Percentiles rank a stretch among this genome's conserved stretches.
Conservation (phyloP, 1,139 yeast genomes). For the Wickerhamomyces sp. region DNA sequence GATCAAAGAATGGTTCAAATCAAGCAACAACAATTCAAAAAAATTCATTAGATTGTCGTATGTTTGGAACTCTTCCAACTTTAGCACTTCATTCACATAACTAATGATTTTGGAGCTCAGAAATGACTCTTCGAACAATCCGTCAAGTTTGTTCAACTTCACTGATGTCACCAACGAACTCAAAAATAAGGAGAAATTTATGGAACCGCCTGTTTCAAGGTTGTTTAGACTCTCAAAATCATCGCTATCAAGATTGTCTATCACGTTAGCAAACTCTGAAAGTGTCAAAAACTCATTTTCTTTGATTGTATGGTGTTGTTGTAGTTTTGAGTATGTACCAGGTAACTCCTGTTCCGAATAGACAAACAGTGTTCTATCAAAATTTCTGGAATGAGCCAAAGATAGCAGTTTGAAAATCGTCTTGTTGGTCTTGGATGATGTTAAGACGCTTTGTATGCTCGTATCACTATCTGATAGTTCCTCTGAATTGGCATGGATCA, state of each 20-base stretch:
- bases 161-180: conserved; percentile 10
- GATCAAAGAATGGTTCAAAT: conserved; percentile 16
- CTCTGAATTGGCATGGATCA: conserved; percentile 1
- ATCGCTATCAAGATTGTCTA: conserved; percentile 5
- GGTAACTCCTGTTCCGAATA: neutral
- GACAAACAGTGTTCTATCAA: neutral
- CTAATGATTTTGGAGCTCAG: conserved; percentile 3
- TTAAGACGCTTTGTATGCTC: conserved; percentile 7
- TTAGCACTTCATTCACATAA: conserved; percentile 1
- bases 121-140: conserved; percentile 10
- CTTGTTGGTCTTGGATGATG: neutral
- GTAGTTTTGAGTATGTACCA: neutral
- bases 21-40: conserved; percentile 17
- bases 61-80: conserved; percentile 12
- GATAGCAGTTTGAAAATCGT: neutral
- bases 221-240: neutral
- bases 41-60: conserved; percentile 17
- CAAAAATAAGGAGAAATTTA: conserved; percentile 10
- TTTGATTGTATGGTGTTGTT: too few species aligned
- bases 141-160: conserved; percentile 9
- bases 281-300: conserved; percentile 5
- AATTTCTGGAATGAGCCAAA: neutral
- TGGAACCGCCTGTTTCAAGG: neutral
- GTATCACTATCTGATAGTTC: conserved; percentile 12
- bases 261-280: conserved; percentile 6